phyloP scores from a whole-genome alignment of 2,329 filamentous ascomycete genomes.

The Trichoderma gracile region DNA sequence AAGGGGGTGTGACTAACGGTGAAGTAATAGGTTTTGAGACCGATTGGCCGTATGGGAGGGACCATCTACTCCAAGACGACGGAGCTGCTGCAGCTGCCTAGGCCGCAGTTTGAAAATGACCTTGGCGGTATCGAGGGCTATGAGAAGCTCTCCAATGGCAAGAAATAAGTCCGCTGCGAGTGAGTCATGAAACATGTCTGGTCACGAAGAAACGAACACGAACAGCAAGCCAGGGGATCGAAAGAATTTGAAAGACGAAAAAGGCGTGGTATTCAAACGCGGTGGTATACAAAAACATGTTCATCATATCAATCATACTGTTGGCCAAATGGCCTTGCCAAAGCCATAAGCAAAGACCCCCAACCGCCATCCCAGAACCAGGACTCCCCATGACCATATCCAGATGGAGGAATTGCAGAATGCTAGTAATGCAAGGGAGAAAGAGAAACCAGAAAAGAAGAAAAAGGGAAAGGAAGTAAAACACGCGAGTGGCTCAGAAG shows the following conservation, averaged over 20 bases:
- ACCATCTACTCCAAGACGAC: slow-evolving; percentile 77
- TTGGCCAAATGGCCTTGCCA: background rate
- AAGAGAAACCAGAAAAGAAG: slow-evolving; percentile 7
- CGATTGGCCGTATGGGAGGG: slow-evolving; percentile 77
- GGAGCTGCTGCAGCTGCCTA: slow-evolving; percentile 69
- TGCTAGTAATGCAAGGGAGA: slow-evolving; percentile 7
- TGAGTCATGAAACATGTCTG: background rate
- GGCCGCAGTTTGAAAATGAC: slow-evolving; percentile 59
- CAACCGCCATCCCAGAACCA: background rate
- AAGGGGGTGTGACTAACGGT: background rate
- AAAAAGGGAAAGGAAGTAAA: background rate
- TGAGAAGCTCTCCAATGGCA: slow-evolving; percentile 55
- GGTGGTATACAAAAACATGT: slow-evolving; percentile 23
- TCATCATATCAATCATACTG: slow-evolving; percentile 21
- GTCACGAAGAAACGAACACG: background rate
- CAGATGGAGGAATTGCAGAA: background rate
- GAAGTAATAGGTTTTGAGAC: slow-evolving; percentile 62
- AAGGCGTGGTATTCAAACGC: slow-evolving; percentile 17
- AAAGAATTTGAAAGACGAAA: background rate
- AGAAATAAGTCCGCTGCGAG: slow-evolving; percentile 26
- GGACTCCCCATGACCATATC: background rate
- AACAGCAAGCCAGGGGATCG: background rate
- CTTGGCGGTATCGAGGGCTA: slow-evolving; percentile 54
- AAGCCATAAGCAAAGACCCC: slow-evolving; percentile 3
- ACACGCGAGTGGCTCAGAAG: slow-evolving; percentile 40